A percentile compares a stretch with the other conserved stretches of the same genome.
Conservation (phyloP, 1,139 yeast genomes). For the Yarrowia galli region DNA sequence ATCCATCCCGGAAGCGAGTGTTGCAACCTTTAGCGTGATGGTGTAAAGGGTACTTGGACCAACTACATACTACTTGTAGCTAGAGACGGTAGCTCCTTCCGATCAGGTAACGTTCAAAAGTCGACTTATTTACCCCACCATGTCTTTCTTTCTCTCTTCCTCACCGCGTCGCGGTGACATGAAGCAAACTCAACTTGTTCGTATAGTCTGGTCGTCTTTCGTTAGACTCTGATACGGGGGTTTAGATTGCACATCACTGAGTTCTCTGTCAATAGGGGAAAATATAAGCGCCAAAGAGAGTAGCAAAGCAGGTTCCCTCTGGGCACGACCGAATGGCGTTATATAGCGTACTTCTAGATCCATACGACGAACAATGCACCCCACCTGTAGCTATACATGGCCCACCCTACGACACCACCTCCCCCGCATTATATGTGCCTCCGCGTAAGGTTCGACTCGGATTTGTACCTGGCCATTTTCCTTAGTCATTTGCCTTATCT, state of each 20-base stretch:
- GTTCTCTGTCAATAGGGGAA: neutral
- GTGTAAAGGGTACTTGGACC: too few species aligned
- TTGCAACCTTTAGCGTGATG: too few species aligned
- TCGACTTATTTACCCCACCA: constrained; percentile 9
- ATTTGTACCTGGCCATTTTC: neutral
- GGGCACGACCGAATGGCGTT: too few species aligned
- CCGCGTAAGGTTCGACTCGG: constrained; percentile 19
- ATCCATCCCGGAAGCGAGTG: too few species aligned
- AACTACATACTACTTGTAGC: too few species aligned
- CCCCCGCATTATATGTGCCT: neutral
- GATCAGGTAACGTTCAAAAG: neutral
- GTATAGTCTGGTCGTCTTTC: too few species aligned
- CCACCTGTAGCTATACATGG: neutral
- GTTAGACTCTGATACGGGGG: neutral
- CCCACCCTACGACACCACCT: neutral
- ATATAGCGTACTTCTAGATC: too few species aligned
- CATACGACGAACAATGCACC: too few species aligned
- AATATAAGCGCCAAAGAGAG: neutral
- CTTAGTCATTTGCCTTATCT: constrained; percentile 24
- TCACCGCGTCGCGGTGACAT: neutral
- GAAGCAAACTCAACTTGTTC: too few species aligned
- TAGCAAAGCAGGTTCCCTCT: too few species aligned
- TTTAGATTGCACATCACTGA: neutral
- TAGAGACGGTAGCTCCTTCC: too few species aligned
- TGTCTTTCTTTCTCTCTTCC: neutral